A percentile compares a stretch with the other conserved stretches of the same genome.
phyloP scores from a whole-genome alignment of 805 yeast genomes.

The Saccharomycopsis javanensis region DNA sequence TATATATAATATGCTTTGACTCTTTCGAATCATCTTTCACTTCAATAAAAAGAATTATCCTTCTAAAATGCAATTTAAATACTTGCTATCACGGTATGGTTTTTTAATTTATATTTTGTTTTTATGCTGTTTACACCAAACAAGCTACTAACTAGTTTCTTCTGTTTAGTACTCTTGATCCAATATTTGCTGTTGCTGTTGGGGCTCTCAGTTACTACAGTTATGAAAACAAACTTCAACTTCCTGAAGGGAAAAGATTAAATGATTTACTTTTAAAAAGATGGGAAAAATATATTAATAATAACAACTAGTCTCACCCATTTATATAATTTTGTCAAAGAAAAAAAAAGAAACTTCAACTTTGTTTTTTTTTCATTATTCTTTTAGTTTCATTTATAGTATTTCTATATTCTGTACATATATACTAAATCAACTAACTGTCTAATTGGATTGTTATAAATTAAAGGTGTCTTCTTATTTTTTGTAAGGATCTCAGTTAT shows the following conservation, averaged over 20 bases:
- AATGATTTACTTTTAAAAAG: conserved; percentile 40
- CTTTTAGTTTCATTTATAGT: too few species aligned
- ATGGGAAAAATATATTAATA: conserved; percentile 11
- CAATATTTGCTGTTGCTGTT: conserved; percentile 49
- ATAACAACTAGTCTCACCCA: neutral
- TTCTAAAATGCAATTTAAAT: neutral
- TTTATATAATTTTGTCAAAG: too few species aligned
- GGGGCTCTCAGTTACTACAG: conserved; percentile 57
- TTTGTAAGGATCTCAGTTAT: too few species aligned
- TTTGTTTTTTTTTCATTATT: too few species aligned
- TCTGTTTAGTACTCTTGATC: conserved; percentile 42
- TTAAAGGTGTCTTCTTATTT: too few species aligned
- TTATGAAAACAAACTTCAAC: conserved; percentile 48
- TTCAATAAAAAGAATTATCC: neutral
- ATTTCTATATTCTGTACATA: too few species aligned
- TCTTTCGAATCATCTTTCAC: neutral
- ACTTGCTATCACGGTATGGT: neutral
- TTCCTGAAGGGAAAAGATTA: conserved; percentile 51
- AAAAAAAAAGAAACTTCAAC: too few species aligned
- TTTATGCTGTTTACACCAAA: too few species aligned
- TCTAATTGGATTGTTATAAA: too few species aligned
- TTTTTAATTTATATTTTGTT: neutral
- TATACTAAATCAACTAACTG: too few species aligned
- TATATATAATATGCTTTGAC: neutral
- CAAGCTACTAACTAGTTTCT: neutral